A percentile compares a stretch with the other conserved stretches of the same genome.
Evolutionary conservation across 2,329 filamentous ascomycete genomes (phyloP).

Genomic region (Diatrype stigma): DNA sequence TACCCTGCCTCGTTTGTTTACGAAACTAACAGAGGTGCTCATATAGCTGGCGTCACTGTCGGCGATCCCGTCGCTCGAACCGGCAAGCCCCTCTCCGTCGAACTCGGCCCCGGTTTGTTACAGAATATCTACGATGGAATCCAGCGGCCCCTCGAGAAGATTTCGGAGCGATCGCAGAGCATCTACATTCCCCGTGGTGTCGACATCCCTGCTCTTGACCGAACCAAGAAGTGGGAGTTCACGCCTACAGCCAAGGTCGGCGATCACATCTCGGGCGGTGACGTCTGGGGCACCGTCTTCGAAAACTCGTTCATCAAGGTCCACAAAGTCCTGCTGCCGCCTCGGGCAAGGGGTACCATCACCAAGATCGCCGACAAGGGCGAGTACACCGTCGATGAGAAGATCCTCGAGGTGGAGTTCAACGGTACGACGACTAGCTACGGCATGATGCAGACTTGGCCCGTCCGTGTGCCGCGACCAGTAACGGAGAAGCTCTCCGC

Average conservation of each 20-base stretch:
- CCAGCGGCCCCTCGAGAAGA: constrained; percentile 86
- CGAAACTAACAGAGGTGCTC: neutral
- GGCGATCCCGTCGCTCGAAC: constrained; percentile 89
- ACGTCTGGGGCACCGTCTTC: constrained; percentile 90
- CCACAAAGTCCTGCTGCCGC: constrained; percentile 90
- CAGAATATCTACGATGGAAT: constrained; percentile 99
- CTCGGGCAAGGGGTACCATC: constrained; percentile 85
- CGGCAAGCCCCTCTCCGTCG: constrained; percentile 93
- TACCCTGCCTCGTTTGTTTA: neutral
- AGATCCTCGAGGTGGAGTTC: constrained; percentile 94
- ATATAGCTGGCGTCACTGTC: constrained; percentile 82
- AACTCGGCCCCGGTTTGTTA: constrained; percentile 93
- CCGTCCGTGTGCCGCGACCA: constrained; percentile 90
- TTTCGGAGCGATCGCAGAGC: constrained; percentile 71
- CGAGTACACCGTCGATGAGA: constrained; percentile 89
- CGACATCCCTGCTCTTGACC: constrained; percentile 79
- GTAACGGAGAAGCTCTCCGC: constrained; percentile 88
- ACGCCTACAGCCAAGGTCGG: constrained; percentile 88
- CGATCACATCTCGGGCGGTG: constrained; percentile 93
- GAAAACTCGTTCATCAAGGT: constrained; percentile 94
- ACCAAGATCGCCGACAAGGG: constrained; percentile 86
- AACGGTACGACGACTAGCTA: constrained; percentile 92
- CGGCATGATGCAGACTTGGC: constrained; percentile 99
- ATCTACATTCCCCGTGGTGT: constrained; percentile 99
- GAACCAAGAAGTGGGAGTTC: constrained; percentile 94